Percentiles rank a stretch among this genome's conserved stretches.
Evolutionary conservation across 768 basidiomycete genomes (phyloP).

Genomic region (Russula sp.): DNA sequence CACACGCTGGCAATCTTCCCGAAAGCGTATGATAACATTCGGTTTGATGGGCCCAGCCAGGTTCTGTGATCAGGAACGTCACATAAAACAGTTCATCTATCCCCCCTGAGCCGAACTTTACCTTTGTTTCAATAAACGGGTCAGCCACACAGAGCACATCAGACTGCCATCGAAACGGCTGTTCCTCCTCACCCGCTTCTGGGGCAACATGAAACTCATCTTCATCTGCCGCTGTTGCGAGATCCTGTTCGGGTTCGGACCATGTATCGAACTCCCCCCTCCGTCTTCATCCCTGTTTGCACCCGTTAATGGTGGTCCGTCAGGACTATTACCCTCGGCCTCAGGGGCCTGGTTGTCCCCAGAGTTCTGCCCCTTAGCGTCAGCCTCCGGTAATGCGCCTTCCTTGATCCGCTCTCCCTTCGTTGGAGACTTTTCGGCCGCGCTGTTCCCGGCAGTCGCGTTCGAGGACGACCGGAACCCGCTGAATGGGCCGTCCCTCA

Average conservation of each 20-base stretch:
- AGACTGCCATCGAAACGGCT: conserved; percentile 20
- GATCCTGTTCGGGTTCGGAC: conserved; percentile 6
- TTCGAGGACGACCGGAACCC: conserved; percentile 8
- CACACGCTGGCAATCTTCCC: conserved; percentile 28
- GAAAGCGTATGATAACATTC: conserved; percentile 20
- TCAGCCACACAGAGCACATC: conserved; percentile 38
- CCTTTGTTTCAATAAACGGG: conserved; percentile 45
- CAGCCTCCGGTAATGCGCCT: conserved; percentile 1
- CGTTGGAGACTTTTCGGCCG: neutral
- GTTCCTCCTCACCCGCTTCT: conserved; percentile 4
- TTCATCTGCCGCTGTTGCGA: neutral
- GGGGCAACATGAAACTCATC: conserved; percentile 1
- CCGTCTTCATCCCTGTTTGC: neutral
- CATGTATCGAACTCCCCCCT: conserved; percentile 2
- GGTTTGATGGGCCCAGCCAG: conserved; percentile 27
- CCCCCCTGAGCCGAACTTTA: conserved; percentile 20
- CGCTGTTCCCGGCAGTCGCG: neutral
- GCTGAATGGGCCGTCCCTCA: conserved; percentile 25
- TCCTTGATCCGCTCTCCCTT: neutral
- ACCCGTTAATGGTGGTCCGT: neutral
- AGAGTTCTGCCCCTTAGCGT: neutral
- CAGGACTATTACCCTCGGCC: neutral
- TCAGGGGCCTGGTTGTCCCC: neutral
- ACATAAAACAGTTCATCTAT: neutral
- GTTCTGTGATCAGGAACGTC: conserved; percentile 29